Base-by-base conservation (phyloP, 2,329 filamentous ascomycete genomes). In the Laburnicola sp. region DNA sequence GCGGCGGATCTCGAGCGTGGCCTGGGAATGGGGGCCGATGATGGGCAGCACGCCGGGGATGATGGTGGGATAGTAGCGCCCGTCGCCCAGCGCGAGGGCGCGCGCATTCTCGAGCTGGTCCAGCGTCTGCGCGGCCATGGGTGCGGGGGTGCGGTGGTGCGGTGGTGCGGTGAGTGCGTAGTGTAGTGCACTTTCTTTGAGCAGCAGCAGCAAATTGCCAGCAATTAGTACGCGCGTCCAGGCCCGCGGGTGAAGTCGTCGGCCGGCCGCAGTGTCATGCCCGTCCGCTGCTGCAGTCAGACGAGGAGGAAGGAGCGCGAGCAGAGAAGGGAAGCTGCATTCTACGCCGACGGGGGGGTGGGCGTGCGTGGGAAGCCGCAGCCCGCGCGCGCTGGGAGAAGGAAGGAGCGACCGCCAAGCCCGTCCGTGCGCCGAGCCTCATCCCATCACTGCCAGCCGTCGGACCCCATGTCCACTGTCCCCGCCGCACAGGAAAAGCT, bases 41-140 rank as follows among this genome's bases (percentile, higher is more conserved):
- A 97, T 92, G 49, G 92, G 91, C n/a, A 97, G 78, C 57, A 97
- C 91, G 41, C 91, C 91, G 68, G 90, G 89, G 57, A 99, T 87
- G 70, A 99, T 93, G 73, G 89, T 90, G 44, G 88, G 86, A 74
- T 97, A 99, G 76, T 95, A 91, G 68, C 85, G 86, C 57, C 92
- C 82, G 75, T 97, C 92, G 62, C 84, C 85, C 53, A 97, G 82
- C 47, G 95, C 92, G 56, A 97, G 87, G 71, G 89, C 89, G 68
- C 94, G 90, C 57, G 94, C 94, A 65, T 89, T 87, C 72, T 95
- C 86, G 63, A 99, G 86, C 79, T 97, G 92, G 64, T 85, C 83
- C 66, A 97, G 61, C 32, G 63, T 62, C 44, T 65, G 64, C 48
- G 63, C 16, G 16, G 16, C 57, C 67, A 70, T 72, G 53, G 48